These are phyloP conservation scores for Eruca vesicaria DNA, from an alignment of 441 rosid genomes.

Conservation along the genomic window DNA sequence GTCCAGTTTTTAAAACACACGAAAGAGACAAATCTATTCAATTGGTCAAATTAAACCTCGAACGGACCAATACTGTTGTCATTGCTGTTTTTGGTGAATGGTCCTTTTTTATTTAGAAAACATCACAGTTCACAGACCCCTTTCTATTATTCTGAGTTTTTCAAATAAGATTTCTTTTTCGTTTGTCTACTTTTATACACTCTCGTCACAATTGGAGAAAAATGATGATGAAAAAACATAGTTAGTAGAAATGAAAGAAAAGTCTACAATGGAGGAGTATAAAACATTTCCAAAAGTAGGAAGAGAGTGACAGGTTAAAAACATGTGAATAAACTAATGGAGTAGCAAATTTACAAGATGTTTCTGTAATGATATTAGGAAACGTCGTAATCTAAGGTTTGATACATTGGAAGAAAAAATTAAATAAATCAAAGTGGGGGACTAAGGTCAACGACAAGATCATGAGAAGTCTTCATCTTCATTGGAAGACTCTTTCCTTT, in stretches of 20 bases:
- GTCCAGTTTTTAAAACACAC: conserved; percentile 14
- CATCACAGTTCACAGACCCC: conserved; percentile 6
- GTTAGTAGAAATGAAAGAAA: conserved; percentile 29
- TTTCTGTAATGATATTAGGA: conserved; percentile 5
- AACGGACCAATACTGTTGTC: neutral
- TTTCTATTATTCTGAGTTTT: neutral
- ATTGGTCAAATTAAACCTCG: neutral
- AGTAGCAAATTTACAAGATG: neutral
- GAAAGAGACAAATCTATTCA: neutral
- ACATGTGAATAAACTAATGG: conserved; percentile 22
- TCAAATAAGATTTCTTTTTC: neutral
- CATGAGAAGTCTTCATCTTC: neutral
- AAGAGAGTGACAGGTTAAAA: conserved; percentile 24
- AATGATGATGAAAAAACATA: conserved; percentile 8
- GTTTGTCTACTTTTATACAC: neutral
- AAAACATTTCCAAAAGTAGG: conserved; percentile 24
- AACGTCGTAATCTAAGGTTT: conserved; percentile 20
- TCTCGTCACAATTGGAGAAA: neutral
- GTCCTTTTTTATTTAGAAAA: conserved; percentile 25
- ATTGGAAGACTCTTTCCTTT: neutral
- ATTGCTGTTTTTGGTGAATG: conserved; percentile 22
- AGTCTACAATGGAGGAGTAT: conserved; percentile 17
- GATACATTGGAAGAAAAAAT: neutral
- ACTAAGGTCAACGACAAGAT: conserved; percentile 4
- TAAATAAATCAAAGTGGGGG: conserved; percentile 15